Base-by-base conservation (phyloP, 331 rosid genomes). In the Malus hybrid region DNA sequence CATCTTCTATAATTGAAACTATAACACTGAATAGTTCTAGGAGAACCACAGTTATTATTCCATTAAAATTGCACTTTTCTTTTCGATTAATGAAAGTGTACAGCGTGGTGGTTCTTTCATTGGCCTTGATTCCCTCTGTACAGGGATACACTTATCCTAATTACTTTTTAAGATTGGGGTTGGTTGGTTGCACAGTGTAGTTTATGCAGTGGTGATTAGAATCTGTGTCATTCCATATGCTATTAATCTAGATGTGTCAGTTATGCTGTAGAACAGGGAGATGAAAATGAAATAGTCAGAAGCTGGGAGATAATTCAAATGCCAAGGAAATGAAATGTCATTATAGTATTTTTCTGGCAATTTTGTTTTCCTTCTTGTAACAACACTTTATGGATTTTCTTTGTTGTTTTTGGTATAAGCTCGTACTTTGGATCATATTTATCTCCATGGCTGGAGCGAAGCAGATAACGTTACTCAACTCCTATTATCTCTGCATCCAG, bases 401-500 rank as follows among this genome's bases (percentile, higher is more conserved):
- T 7, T 32, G 7, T 19, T 62, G 14, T 74, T 31, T 24, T 19
- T 16, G 33, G 10, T 39, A 42, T 33, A 46, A 42, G 77, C 61
- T 27, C 6, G 14, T 42, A 42, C 48, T 34, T 70, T 31, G 22
- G 63, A 36, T 28, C n/a, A 46, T 8, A 27, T 31, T 70, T 63
- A 10, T 76, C 39, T n/a, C 4, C 15, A 27, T 5, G 2, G 68
- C 46, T 52, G 10, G 34, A 68, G 67, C 2, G 55, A 28, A 70
- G 29, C 6, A 39, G 34, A 16, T 15, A 33, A 64, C 31, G 6
- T 18, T 52, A 4, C 6, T 74, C 39, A 62, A 28, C 24, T 57
- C 16, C 36, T 50, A 44, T 48, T 65, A 11, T 28, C 33, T 71
- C 5, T 59, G 22, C 27, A 20, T 73, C 22, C 92, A 95, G 99